A percentile compares a stretch with the other conserved stretches of the same genome.
Conservation (phyloP, 352 stramenopile genomes). For the Lagenidium sp. region DNA sequence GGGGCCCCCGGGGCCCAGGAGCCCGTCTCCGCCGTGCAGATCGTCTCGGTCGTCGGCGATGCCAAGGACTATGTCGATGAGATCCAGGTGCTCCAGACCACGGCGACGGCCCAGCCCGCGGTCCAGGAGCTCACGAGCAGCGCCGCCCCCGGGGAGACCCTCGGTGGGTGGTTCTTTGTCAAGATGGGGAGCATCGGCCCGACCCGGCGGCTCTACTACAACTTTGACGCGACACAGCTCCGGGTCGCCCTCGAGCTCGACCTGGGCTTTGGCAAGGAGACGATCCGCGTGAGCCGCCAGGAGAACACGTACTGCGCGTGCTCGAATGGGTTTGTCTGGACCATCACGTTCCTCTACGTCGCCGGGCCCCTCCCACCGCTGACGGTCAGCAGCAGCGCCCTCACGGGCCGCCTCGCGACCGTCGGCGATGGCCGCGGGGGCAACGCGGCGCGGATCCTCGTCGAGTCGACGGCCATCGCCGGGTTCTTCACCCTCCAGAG, state of each 20-base stretch:
- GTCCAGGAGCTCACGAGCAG: conserved; percentile 67
- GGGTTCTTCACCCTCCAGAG: conserved; percentile 63
- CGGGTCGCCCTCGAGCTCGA: conserved; percentile 65
- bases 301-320: conserved; percentile 70
- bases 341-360: conserved; percentile 67
- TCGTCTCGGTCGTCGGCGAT: conserved; percentile 46
- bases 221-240: conserved; percentile 60
- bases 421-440: conserved; percentile 50
- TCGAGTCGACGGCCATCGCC: conserved; percentile 49
- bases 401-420: conserved; percentile 40
- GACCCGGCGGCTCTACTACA: conserved; percentile 48
- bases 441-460: conserved; percentile 28
- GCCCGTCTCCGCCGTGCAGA: conserved; percentile 59
- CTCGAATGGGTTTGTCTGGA: conserved; percentile 61
- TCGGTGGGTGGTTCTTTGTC: conserved; percentile 70
- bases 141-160: conserved; percentile 44
- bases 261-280: conserved; percentile 53
- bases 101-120: conserved; percentile 37
- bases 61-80: conserved; percentile 47
- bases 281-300: conserved; percentile 38
- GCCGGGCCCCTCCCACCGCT: conserved; percentile 48
- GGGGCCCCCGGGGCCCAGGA: conserved; percentile 48
- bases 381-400: conserved; percentile 23
- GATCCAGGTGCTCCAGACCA: conserved; percentile 58
- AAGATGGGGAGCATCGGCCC: conserved; percentile 40